Evolutionary conservation across 179 eudicot genomes (phyloP).

Genomic region (Corrigiola litoralis): DNA sequence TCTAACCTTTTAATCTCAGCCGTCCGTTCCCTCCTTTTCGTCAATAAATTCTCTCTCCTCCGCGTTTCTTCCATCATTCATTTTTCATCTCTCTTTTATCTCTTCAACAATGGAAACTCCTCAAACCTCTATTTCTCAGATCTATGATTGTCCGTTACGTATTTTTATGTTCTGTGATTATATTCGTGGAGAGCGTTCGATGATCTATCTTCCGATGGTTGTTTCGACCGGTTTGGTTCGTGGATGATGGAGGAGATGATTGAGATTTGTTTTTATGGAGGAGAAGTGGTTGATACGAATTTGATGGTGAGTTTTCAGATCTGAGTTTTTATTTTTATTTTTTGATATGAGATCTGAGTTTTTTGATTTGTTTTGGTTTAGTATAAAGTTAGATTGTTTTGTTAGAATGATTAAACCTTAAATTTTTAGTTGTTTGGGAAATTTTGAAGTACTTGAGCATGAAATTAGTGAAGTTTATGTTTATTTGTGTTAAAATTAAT

Average conservation of each 20-base stretch:
- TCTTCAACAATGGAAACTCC: background rate
- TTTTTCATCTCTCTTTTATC: background rate
- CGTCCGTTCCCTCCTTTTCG: background rate
- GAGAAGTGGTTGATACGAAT: background rate
- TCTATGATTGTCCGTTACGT: background rate
- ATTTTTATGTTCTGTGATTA: background rate
- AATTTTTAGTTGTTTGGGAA: too few relatives aligned
- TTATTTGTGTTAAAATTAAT: too few relatives aligned
- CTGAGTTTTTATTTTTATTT: background rate
- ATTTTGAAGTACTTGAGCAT: too few relatives aligned
- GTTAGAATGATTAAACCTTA: too few relatives aligned
- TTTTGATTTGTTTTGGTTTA: background rate
- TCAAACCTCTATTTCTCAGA: background rate
- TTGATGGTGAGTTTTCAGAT: background rate
- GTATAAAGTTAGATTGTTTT: background rate
- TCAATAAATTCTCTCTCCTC: slow-evolving; percentile 10
- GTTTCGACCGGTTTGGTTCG: background rate
- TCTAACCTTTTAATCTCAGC: slow-evolving; percentile 1
- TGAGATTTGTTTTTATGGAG: too few relatives aligned
- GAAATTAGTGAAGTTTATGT: too few relatives aligned
- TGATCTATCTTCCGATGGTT: slow-evolving; percentile 7
- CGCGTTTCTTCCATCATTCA: background rate
- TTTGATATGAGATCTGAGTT: background rate
- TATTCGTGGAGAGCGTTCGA: background rate
- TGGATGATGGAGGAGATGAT: background rate